phyloP scores from a whole-genome alignment of 495 filamentous ascomycete genomes.

The Bacidia gigantensis region DNA sequence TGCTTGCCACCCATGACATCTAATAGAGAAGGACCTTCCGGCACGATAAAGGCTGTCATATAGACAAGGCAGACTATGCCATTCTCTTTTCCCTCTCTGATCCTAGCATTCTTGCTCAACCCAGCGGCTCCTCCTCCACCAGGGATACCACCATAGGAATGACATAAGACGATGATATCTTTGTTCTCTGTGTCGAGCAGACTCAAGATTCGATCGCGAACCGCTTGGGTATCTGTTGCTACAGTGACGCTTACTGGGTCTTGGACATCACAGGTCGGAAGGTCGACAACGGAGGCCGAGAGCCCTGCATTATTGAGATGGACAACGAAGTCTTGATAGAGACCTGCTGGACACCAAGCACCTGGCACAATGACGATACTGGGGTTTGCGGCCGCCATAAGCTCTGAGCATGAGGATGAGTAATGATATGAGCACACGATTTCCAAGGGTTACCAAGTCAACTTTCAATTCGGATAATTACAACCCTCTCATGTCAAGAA shows the following conservation, averaged over 20 bases:
- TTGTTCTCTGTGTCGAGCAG: slow-evolving; percentile 25
- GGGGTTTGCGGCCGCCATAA: slow-evolving; percentile 22
- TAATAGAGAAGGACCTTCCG: slow-evolving; percentile 26
- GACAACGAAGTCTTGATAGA: slow-evolving; percentile 24
- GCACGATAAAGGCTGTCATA: slow-evolving; percentile 30
- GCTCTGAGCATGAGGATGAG: no score
- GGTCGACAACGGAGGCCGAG: slow-evolving; percentile 21
- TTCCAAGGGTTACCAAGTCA: no score
- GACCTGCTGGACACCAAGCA: slow-evolving; percentile 29
- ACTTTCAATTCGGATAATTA: no score
- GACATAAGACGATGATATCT: slow-evolving; percentile 34
- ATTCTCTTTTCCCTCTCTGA: slow-evolving; percentile 23
- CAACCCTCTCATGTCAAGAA: no score
- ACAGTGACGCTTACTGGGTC: slow-evolving; percentile 27
- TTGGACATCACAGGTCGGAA: slow-evolving; percentile 33
- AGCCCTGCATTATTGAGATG: slow-evolving; percentile 25
- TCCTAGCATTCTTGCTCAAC: slow-evolving; percentile 27
- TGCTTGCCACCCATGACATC: slow-evolving; percentile 23
- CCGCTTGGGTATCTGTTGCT: slow-evolving; percentile 21
- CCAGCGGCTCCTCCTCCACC: slow-evolving; percentile 35
- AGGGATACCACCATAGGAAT: slow-evolving; percentile 40
- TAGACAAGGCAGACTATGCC: slow-evolving; percentile 34
- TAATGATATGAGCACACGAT: no score
- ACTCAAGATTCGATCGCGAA: slow-evolving; percentile 17
- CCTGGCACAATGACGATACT: slow-evolving; percentile 36